A percentile compares a stretch with the other conserved stretches of the same genome.
phyloP scores from a whole-genome alignment of 768 basidiomycete species.

The Rhodocollybia butyracea region DNA sequence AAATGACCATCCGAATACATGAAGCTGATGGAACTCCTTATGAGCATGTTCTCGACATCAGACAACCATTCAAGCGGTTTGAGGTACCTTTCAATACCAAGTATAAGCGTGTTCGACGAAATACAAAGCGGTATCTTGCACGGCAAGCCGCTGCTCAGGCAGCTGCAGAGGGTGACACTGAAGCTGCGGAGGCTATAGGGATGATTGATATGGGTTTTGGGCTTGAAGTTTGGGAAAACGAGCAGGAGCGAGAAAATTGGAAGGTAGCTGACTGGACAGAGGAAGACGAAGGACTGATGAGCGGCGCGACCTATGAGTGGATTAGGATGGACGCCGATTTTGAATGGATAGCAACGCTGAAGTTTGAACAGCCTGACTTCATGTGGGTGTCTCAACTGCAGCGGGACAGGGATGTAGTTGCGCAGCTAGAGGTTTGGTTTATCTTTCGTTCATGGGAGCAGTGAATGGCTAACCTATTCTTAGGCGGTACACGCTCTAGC shows the following conservation, averaged over 20 bases:
- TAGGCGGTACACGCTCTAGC: slow-evolving; percentile 90
- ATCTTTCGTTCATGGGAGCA: neutral
- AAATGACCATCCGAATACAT: slow-evolving; percentile 98
- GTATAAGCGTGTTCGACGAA: slow-evolving; percentile 93
- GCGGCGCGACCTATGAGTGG: slow-evolving; percentile 98
- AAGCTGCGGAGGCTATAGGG: slow-evolving; percentile 91
- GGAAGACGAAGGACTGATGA: slow-evolving; percentile 91
- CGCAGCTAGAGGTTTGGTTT: slow-evolving; percentile 85
- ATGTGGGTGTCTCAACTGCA: slow-evolving; percentile 99
- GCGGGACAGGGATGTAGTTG: slow-evolving; percentile 93
- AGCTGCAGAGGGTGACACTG: slow-evolving; percentile 87
- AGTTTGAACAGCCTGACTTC: slow-evolving; percentile 94
- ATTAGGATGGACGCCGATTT: slow-evolving; percentile 98
- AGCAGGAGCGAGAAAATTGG: slow-evolving; percentile 90
- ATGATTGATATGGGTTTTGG: slow-evolving; percentile 95
- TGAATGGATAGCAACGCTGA: slow-evolving; percentile 94
- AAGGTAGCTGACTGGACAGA: slow-evolving; percentile 98
- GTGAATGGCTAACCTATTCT: neutral
- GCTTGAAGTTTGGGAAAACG: slow-evolving; percentile 94
- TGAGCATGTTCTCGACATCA: slow-evolving; percentile 95
- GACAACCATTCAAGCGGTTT: slow-evolving; percentile 84
- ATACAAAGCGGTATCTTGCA: slow-evolving; percentile 93
- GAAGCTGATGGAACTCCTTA: slow-evolving; percentile 99
- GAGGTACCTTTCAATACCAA: slow-evolving; percentile 99
- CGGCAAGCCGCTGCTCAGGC: slow-evolving; percentile 91